Conservation (phyloP, 2,329 filamentous ascomycete genomes). For the Alternaria ventricosa region DNA sequence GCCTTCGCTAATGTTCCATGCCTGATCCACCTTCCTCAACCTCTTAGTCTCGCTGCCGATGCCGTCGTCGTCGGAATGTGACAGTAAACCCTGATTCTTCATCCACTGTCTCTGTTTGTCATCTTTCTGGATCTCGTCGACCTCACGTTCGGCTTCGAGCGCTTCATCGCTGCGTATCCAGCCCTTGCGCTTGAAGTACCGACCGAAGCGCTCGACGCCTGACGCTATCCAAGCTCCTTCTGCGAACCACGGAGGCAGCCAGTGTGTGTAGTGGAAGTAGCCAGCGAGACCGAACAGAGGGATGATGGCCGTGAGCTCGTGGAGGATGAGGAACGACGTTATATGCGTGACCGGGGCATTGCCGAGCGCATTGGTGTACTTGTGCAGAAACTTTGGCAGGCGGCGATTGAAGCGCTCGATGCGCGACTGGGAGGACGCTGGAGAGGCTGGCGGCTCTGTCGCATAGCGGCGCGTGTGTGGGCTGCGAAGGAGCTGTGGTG, state of each 20-base stretch:
- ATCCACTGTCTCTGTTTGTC: conserved; percentile 70
- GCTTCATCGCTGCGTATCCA: conserved; percentile 71
- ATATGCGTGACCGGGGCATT: conserved; percentile 82
- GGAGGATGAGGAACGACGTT: conserved; percentile 84
- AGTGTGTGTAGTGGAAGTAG: conserved; percentile 68
- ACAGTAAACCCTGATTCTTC: conserved; percentile 42
- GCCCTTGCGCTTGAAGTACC: conserved; percentile 77
- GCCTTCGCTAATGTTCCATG: conserved; percentile 49
- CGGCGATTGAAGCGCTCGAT: conserved; percentile 48
- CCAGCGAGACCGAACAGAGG: conserved; percentile 63
- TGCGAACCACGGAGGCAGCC: conserved; percentile 67
- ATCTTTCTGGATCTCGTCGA: conserved; percentile 12
- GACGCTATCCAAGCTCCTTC: conserved; percentile 63
- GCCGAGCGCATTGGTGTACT: conserved; percentile 72
- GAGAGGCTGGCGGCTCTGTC: conserved; percentile 18
- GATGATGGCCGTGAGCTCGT: conserved; percentile 81
- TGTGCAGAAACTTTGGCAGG: conserved; percentile 69
- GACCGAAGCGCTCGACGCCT: conserved; percentile 76
- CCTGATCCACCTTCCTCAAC: conserved; percentile 41
- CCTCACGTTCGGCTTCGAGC: conserved; percentile 51
- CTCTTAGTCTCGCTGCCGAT: conserved; percentile 45
- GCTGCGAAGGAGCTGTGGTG: conserved; percentile 2
- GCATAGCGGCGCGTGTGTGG: conserved; percentile 25
- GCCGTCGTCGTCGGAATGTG: conserved; percentile 50
- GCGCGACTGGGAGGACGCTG: conserved; percentile 36